A percentile compares a stretch with the other conserved stretches of the same genome.
These are phyloP conservation scores for Agaricales sp. DNA, from an alignment of 1,284 basidiomycete species.

Conservation along the genomic window DNA sequence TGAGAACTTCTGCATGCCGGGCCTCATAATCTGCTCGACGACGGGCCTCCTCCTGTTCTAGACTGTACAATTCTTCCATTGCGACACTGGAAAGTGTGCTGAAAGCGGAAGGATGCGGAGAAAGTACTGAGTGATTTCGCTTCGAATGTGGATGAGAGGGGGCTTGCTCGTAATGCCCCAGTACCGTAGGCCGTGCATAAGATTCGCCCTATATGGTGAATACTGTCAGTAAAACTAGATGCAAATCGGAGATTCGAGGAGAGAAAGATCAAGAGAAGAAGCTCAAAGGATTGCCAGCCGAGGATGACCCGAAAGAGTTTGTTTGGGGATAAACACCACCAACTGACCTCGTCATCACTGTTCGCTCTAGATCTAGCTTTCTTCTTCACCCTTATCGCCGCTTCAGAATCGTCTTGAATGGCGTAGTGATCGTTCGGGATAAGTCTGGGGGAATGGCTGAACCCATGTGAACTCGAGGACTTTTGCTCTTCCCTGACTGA, in stretches of 20 bases:
- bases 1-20: slow-evolving; percentile 67
- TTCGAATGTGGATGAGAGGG: slow-evolving; percentile 24
- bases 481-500: neutral
- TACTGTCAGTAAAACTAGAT: slow-evolving; percentile 14
- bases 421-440: slow-evolving; percentile 24
- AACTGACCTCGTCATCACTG: slow-evolving; percentile 67
- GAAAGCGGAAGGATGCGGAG: slow-evolving; percentile 45
- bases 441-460: slow-evolving; percentile 22
- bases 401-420: slow-evolving; percentile 4
- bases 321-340: no score
- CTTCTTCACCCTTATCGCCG: slow-evolving; percentile 37
- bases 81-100: slow-evolving; percentile 71
- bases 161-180: slow-evolving; percentile 34
- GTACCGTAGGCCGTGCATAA: slow-evolving; percentile 58
- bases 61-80: slow-evolving; percentile 76
- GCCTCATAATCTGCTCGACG: slow-evolving; percentile 81
- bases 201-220: slow-evolving; percentile 38
- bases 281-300: slow-evolving; percentile 9
- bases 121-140: slow-evolving; percentile 26
- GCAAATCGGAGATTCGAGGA: slow-evolving; percentile 14
- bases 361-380: slow-evolving; percentile 69
- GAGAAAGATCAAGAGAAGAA: slow-evolving; percentile 4
- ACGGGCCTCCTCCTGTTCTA: slow-evolving; percentile 78
- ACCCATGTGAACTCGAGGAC: slow-evolving; percentile 17
- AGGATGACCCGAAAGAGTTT: slow-evolving; percentile 2